Evolutionary conservation across 2,329 filamentous ascomycete genomes (phyloP).

Genomic region (Aspergillus ruber): DNA sequence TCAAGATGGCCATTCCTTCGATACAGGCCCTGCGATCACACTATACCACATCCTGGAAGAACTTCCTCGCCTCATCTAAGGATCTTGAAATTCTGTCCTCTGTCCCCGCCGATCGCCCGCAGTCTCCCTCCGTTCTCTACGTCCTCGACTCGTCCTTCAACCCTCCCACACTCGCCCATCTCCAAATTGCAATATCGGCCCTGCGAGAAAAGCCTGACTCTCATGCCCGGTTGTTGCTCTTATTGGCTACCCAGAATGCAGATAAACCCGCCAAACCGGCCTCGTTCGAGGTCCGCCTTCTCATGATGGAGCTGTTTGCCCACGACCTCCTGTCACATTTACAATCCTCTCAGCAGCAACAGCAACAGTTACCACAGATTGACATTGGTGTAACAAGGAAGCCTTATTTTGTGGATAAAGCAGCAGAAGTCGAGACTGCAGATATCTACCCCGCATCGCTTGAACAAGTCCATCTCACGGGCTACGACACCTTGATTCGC

Average conservation of each 20-base stretch:
- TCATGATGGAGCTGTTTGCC: conserved; percentile 45
- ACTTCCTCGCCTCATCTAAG: conserved; percentile 36
- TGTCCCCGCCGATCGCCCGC: conserved; percentile 10
- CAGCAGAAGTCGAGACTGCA: conserved; percentile 35
- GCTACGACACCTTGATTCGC: conserved; percentile 44
- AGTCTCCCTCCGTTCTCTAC: conserved; percentile 42
- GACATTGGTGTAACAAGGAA: conserved; percentile 45
- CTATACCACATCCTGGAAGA: conserved; percentile 36
- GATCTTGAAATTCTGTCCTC: conserved; percentile 28
- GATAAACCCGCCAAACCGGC: conserved; percentile 52
- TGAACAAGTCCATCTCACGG: conserved; percentile 44
- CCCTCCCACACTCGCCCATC: conserved; percentile 56
- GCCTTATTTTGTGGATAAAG: conserved; percentile 45
- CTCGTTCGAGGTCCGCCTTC: conserved; percentile 42
- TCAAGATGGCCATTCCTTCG: conserved; percentile 12
- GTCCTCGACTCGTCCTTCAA: conserved; percentile 64
- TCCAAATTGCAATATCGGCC: conserved; percentile 50
- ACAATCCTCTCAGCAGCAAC: conserved; percentile 8
- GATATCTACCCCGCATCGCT: conserved; percentile 28
- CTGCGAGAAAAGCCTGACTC: conserved; percentile 32
- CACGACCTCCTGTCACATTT: conserved; percentile 34
- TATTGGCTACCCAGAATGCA: conserved; percentile 60
- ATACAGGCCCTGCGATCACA: conserved; percentile 28
- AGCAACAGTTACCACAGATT: conserved; percentile 25
- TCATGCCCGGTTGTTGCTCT: conserved; percentile 46